A percentile compares a stretch with the other conserved stretches of the same genome.
These are phyloP conservation scores for Tetrahymena borealis DNA, from an alignment of 73 alveolate species.

Conservation along the genomic window DNA sequence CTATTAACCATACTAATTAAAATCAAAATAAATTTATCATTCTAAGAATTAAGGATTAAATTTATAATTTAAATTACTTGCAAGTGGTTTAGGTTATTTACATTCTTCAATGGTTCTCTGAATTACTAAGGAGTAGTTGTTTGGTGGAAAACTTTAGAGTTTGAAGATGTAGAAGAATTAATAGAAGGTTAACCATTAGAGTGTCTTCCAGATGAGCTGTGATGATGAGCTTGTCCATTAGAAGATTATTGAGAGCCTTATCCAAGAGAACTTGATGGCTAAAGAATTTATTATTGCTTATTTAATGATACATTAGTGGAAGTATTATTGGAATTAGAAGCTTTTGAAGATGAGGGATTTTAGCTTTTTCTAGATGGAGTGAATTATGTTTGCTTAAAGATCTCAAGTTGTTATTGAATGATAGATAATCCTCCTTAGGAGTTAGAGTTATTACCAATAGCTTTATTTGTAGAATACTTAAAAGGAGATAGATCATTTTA, in stretches of 20 bases:
- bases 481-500: not conserved
- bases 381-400: not conserved
- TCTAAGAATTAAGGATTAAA: not conserved
- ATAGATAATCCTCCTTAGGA: not conserved
- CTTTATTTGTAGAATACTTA: not conserved
- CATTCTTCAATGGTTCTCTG: not conserved
- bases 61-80: not conserved
- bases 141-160: not conserved
- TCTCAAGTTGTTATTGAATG: not conserved
- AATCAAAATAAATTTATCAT: too few species aligned
- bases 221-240: not conserved
- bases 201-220: not conserved
- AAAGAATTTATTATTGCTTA: not conserved
- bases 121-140: not conserved
- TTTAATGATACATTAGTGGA: not conserved
- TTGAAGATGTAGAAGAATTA: not conserved
- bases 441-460: not conserved
- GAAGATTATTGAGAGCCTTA: not conserved
- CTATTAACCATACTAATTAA: not conserved
- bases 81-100: not conserved
- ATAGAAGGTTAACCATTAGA: too few species aligned
- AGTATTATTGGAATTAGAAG: too few species aligned
- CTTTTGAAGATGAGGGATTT: not conserved
- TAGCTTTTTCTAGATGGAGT: not conserved
- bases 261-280: not conserved